Percentiles rank a stretch among this genome's conserved stretches.
phyloP scores from a whole-genome alignment of 768 basidiomycete species.

The Boletus huronensis region DNA sequence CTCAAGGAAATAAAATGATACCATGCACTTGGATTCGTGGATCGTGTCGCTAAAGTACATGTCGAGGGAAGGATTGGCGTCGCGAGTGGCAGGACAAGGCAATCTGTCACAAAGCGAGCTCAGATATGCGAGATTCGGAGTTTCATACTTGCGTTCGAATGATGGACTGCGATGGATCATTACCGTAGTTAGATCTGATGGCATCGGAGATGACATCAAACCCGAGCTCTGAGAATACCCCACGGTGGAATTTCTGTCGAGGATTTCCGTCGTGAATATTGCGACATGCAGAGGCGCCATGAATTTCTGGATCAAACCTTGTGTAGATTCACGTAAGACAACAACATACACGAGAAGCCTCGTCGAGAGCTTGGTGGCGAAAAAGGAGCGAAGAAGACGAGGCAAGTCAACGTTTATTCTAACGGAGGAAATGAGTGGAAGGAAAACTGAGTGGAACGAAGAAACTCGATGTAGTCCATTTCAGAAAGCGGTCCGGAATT shows the following conservation, averaged over 20 bases:
- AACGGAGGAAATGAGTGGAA: neutral
- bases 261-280: conserved; percentile 5
- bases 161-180: neutral
- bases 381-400: conserved; percentile 5
- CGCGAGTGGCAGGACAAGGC: neutral
- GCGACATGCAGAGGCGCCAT: neutral
- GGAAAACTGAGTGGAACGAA: no score
- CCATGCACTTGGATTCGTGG: neutral
- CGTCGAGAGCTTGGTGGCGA: neutral
- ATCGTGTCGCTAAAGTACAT: neutral
- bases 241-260: conserved; percentile 5
- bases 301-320: conserved; percentile 12
- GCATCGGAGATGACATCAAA: conserved; percentile 21
- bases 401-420: neutral
- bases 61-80: neutral
- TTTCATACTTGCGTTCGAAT: neutral
- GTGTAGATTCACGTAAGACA: conserved; percentile 14
- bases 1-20: conserved; percentile 7
- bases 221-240: conserved; percentile 10
- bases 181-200: neutral
- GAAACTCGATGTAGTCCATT: no score
- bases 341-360: conserved; percentile 3
- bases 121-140: conserved; percentile 14
- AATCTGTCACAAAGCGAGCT: neutral
- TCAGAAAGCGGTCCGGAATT: neutral